Evolutionary conservation across 75 land plant species (phyloP).

Genomic region (Cunninghamia lanceolata): DNA sequence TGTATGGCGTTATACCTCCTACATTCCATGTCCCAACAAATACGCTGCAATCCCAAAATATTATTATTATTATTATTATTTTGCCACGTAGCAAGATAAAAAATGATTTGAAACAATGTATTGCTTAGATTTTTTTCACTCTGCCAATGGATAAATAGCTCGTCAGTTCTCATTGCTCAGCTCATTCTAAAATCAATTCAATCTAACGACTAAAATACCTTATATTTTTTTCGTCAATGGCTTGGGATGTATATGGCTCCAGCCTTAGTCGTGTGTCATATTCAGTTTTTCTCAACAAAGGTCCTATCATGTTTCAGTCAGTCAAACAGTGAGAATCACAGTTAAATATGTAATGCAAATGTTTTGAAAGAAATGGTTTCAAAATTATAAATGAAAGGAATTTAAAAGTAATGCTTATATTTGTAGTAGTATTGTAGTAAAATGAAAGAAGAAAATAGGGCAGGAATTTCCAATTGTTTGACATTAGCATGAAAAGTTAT

Average conservation of each 20-base stretch:
- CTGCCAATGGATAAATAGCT: background rate
- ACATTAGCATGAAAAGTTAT: too few relatives aligned
- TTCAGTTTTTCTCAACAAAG: background rate
- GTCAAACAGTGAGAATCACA: background rate
- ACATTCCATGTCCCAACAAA: slow-evolving; percentile 93
- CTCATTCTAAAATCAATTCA: background rate
- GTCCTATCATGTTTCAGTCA: background rate
- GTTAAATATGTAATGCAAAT: background rate
- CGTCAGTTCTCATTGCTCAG: background rate
- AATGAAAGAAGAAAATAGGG: too few relatives aligned
- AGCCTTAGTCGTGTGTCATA: background rate
- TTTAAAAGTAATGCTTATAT: background rate
- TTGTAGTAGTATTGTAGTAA: too few relatives aligned
- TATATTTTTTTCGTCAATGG: background rate
- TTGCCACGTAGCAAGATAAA: background rate
- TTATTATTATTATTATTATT: background rate
- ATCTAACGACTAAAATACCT: background rate
- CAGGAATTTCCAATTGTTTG: too few relatives aligned
- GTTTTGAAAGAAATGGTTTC: background rate
- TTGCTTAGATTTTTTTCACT: background rate
- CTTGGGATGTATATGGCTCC: background rate
- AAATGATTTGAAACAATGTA: background rate
- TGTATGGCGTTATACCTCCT: slow-evolving; percentile 75
- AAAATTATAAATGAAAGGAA: background rate
- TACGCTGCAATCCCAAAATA: slow-evolving; percentile 25